phyloP scores from a whole-genome alignment of 2,329 filamentous ascomycete genomes.

The Colletotrichum kahawae region DNA sequence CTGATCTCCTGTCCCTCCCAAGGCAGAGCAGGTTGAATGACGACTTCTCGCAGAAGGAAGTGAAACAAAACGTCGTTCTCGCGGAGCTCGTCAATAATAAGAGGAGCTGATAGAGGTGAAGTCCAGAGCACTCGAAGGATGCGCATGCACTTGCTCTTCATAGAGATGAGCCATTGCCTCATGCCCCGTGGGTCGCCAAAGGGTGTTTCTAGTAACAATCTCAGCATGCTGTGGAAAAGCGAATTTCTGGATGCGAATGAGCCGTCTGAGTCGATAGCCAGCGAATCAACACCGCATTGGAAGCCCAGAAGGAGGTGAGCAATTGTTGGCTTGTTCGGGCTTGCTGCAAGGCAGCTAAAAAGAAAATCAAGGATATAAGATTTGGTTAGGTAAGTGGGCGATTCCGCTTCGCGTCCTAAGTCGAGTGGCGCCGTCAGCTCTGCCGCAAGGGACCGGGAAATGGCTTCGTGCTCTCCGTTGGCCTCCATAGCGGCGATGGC shows the following conservation, averaged over 20 bases:
- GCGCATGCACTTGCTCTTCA: constrained; percentile 73
- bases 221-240: constrained; percentile 82
- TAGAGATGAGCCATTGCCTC: constrained; percentile 69
- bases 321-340: constrained; percentile 80
- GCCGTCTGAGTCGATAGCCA: constrained; percentile 72
- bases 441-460: constrained; percentile 73
- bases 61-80: constrained; percentile 80
- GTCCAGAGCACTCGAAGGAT: constrained; percentile 84
- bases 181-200: constrained; percentile 66
- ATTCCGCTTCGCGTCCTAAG: constrained; percentile 70
- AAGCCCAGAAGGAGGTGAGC: constrained; percentile 93
- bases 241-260: constrained; percentile 75
- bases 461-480: constrained; percentile 79
- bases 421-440: constrained; percentile 75
- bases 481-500: constrained; percentile 88
- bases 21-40: constrained; percentile 70
- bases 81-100: constrained; percentile 81
- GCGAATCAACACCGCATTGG: constrained; percentile 71
- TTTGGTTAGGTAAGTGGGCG: constrained; percentile 81
- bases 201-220: constrained; percentile 73
- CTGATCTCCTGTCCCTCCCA: constrained; percentile 75
- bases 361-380: constrained; percentile 86
- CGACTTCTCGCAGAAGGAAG: constrained; percentile 72
- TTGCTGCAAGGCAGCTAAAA: constrained; percentile 77
- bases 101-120: constrained; percentile 75